phyloP scores from a whole-genome alignment of 1,139 yeast genomes.

The Fermentozyma sake region DNA sequence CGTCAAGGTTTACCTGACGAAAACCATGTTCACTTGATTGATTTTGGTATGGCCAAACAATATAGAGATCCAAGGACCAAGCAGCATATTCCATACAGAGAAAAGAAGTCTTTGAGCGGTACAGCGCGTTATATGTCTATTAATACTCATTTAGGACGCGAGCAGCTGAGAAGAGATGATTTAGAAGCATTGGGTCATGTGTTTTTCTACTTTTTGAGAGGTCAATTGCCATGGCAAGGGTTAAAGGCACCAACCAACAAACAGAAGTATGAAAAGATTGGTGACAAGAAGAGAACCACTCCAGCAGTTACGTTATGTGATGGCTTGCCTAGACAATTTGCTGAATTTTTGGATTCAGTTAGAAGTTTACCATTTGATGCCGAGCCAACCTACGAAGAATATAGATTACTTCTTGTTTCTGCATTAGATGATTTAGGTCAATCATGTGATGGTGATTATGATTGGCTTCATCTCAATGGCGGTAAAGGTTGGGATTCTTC shows the following conservation, averaged over 20 bases:
- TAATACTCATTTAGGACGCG: slow-evolving; percentile 95
- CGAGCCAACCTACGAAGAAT: slow-evolving; percentile 89
- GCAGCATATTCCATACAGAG: slow-evolving; percentile 94
- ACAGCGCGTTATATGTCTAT: slow-evolving; percentile 98
- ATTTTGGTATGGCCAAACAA: slow-evolving; percentile 97
- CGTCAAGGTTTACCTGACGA: slow-evolving; percentile 53
- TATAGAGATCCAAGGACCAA: slow-evolving; percentile 93
- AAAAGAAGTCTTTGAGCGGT: slow-evolving; percentile 89
- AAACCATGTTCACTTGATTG: slow-evolving; percentile 62
- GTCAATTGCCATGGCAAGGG: slow-evolving; percentile 98
- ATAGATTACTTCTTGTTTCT: slow-evolving; percentile 69
- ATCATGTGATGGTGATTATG: slow-evolving; percentile 80
- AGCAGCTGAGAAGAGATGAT: slow-evolving; percentile 94
- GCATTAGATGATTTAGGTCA: slow-evolving; percentile 70
- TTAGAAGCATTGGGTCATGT: slow-evolving; percentile 95
- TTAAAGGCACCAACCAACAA: slow-evolving; percentile 97
- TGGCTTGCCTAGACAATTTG: slow-evolving; percentile 83
- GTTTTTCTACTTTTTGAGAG: slow-evolving; percentile 86
- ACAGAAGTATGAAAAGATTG: slow-evolving; percentile 94
- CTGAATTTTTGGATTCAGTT: slow-evolving; percentile 78
- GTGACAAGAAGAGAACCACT: slow-evolving; percentile 87
- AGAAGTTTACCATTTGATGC: slow-evolving; percentile 85
- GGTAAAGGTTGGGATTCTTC: slow-evolving; percentile 90
- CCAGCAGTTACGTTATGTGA: slow-evolving; percentile 73
- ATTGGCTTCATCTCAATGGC: slow-evolving; percentile 90